phyloP scores from a whole-genome alignment of 129 eudicot genomes.

The Mikania micrantha region DNA sequence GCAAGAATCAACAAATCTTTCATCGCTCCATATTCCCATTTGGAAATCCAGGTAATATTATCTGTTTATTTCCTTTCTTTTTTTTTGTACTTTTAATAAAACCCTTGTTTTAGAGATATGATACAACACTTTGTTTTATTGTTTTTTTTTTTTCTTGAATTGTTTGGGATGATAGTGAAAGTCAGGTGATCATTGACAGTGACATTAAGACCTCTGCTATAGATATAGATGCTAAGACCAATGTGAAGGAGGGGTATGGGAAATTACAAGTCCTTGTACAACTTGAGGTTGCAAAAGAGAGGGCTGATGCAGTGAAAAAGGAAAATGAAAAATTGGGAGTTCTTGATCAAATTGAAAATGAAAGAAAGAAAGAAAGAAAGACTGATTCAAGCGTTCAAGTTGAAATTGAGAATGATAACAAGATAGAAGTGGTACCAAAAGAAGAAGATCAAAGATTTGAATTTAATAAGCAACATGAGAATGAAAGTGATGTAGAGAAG shows the following conservation, averaged over 20 bases:
- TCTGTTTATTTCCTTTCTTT: neutral
- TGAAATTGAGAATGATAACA: conserved; percentile 8
- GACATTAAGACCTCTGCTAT: conserved; percentile 18
- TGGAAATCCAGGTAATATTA: conserved; percentile 31
- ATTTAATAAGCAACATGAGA: conserved; percentile 7
- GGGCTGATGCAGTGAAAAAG: conserved; percentile 6
- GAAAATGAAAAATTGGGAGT: conserved; percentile 12
- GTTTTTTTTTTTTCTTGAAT: conserved; percentile 8
- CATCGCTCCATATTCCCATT: conserved; percentile 11
- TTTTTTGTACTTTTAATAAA: too few species aligned
- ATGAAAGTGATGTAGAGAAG: conserved; percentile 5
- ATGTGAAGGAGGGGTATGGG: neutral
- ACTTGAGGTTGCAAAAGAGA: conserved; percentile 25
- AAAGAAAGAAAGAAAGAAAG: conserved; percentile 12
- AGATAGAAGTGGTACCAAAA: conserved; percentile 10
- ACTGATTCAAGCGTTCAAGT: neutral
- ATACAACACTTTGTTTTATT: conserved; percentile 9
- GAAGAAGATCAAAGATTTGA: neutral
- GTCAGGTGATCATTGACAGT: conserved; percentile 23
- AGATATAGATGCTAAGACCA: conserved; percentile 20
- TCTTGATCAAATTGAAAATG: conserved; percentile 20
- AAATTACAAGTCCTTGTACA: conserved; percentile 18
- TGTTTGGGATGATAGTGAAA: conserved; percentile 36
- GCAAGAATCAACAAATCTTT: conserved; percentile 21
- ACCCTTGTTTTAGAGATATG: neutral